phyloP scores from a whole-genome alignment of 2,329 filamentous ascomycete species.

The Fusarium longipes region DNA sequence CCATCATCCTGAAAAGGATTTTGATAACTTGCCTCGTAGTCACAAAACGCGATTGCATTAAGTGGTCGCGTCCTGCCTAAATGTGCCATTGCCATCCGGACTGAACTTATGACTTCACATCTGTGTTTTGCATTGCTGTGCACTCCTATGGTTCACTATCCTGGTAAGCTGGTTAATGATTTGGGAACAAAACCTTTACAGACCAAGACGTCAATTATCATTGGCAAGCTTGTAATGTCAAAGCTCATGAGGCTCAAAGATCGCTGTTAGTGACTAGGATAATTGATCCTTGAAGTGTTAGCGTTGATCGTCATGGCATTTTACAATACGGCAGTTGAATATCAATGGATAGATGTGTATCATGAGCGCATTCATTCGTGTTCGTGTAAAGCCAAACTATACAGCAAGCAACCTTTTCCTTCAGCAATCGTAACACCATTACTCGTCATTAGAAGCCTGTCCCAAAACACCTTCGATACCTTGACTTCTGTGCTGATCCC shows the following conservation, averaged over 20 bases:
- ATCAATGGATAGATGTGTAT: conserved; percentile 1
- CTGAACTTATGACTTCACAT: neutral
- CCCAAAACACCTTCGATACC: conserved; percentile 46
- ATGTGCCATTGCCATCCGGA: neutral
- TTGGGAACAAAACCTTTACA: neutral
- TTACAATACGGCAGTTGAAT: neutral
- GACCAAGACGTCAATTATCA: no score
- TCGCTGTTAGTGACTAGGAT: neutral
- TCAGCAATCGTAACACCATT: neutral
- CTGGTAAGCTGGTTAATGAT: no score
- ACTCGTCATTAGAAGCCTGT: conserved; percentile 27
- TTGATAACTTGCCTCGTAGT: conserved; percentile 4
- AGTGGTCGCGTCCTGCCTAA: neutral
- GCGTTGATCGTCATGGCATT: neutral
- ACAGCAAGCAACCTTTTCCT: neutral
- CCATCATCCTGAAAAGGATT: conserved; percentile 43
- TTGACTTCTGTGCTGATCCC: conserved; percentile 64
- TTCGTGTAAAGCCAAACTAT: conserved; percentile 6
- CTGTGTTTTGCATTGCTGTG: neutral
- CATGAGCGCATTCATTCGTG: conserved; percentile 15
- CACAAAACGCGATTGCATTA: neutral
- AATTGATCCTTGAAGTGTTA: neutral
- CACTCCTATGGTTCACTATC: no score
- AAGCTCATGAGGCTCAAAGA: conserved; percentile 7
- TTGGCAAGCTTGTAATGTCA: neutral